phyloP scores from a whole-genome alignment of 31 red algal species.

The Asparagopsis taxiformis region DNA sequence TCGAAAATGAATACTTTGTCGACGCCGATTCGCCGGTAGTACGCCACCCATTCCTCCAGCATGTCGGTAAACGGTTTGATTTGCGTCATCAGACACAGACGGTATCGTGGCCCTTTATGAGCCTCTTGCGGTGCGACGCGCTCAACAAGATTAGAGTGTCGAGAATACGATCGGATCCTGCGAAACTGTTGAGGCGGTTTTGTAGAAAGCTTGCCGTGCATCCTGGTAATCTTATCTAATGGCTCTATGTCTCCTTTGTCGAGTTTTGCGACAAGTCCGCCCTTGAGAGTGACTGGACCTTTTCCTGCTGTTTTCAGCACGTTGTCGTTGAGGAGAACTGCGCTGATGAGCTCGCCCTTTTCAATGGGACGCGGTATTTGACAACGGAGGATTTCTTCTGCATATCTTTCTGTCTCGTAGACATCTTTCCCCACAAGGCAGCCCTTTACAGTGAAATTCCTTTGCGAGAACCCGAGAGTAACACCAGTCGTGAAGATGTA shows the following conservation, averaged over 20 bases:
- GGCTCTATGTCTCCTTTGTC: slow-evolving; percentile 18
- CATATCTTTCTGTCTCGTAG: background rate
- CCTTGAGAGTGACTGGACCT: slow-evolving; percentile 12
- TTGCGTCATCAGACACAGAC: slow-evolving; percentile 42
- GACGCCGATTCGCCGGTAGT: slow-evolving; percentile 38
- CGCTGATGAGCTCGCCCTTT: slow-evolving; percentile 12
- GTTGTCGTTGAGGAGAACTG: slow-evolving; percentile 18
- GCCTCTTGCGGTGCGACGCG: too few relatives aligned
- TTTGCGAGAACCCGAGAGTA: slow-evolving; percentile 21
- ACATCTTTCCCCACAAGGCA: slow-evolving; percentile 45
- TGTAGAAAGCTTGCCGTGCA: background rate
- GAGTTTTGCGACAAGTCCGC: slow-evolving; percentile 7
- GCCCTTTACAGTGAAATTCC: slow-evolving; percentile 21
- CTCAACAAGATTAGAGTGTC: too few relatives aligned
- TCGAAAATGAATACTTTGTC: slow-evolving; percentile 50
- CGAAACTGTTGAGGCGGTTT: slow-evolving; percentile 16
- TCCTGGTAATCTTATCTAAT: background rate
- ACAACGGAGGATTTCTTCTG: slow-evolving; percentile 16
- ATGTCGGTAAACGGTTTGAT: slow-evolving; percentile 18
- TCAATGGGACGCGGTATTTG: slow-evolving; percentile 9
- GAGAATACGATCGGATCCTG: background rate
- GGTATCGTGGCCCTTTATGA: slow-evolving; percentile 17
- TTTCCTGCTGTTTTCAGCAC: slow-evolving; percentile 5
- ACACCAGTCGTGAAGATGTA: slow-evolving; percentile 42
- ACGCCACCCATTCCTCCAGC: slow-evolving; percentile 24